Base-by-base conservation (phyloP, 768 basidiomycete genomes). In the Megacollybia marginata region DNA sequence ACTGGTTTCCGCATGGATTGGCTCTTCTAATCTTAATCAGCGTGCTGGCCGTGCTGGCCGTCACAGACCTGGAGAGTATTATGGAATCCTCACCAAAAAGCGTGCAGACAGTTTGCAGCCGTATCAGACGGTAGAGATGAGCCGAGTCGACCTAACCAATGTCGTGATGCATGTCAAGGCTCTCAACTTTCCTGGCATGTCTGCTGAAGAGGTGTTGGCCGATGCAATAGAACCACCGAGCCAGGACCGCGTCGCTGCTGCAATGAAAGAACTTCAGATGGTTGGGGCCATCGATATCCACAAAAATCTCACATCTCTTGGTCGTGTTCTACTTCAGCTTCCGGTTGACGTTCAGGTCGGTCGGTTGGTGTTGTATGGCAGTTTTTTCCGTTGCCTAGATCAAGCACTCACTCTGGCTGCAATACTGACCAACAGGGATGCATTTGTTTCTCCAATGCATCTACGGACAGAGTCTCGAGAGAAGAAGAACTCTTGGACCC, bases 151-250 rank as follows among this genome's bases (percentile, higher is more conserved):
- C 64, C 63, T 95, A 56, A 88, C 82, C 58, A 92, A 92, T 59
- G 85, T 94, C 44, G 91, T 95, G 13, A 97, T 97, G 93, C 93
- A 93, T 62, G 80, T 97, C 64, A 96, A 95, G 60, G 92, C 92
- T 9, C 76, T 96, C 33, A 83, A 91, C 62, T 86, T 96, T 62
- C 88, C 90, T 6, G 82, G 79, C 42, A 82, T 92, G 82, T 68
- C 80, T 28, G 88, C 92, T 6, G 88, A 94, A 59, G 86, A 94
- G 52, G 92, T 96, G 18, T 73, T 97, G 33, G 81, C 79, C 1
- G 82, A 79, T 10, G 76, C 85, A 11, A 96, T 96, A 48, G 93
- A 97, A 62, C 87, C 94, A 13, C 94, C 94, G n/a, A 80, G 78
- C 33, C 66, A 78, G 1, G 76, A 77, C 33, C 85, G 90, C 18